These are phyloP conservation scores for Rosa hybrid DNA, from an alignment of 331 rosid genomes.

Conservation along the genomic window DNA sequence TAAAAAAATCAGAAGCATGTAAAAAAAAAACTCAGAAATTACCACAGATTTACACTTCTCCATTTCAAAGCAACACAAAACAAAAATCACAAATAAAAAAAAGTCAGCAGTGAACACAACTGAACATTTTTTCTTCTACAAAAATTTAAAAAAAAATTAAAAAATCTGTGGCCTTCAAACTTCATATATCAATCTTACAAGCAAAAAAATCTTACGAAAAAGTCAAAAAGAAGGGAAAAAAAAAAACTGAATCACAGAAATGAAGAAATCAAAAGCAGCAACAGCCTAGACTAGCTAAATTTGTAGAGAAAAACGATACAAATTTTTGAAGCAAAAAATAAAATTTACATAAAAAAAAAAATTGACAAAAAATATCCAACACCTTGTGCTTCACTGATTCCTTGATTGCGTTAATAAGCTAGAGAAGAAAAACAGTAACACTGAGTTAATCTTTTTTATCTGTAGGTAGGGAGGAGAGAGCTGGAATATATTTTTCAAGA, in stretches of 20 bases:
- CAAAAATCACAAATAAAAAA: background rate
- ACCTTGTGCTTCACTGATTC: constrained; percentile 30
- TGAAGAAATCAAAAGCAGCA: background rate
- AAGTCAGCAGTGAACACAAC: background rate
- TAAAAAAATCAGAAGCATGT: background rate
- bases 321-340: background rate
- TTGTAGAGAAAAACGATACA: background rate
- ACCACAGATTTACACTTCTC: background rate
- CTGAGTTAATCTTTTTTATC: background rate
- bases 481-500: constrained; percentile 26
- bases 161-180: background rate
- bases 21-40: background rate
- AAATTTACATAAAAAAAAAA: background rate
- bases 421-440: background rate
- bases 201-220: background rate
- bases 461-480: background rate
- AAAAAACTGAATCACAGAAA: background rate
- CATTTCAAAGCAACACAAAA: background rate
- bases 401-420: background rate
- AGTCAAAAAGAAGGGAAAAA: too few species aligned
- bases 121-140: background rate
- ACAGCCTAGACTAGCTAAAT: background rate
- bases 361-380: background rate
- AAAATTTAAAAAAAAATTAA: background rate
- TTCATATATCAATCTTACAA: background rate